These are phyloP conservation scores for Thraustochytrium sp. DNA, from an alignment of 352 stramenopile species.

Conservation along the genomic window DNA sequence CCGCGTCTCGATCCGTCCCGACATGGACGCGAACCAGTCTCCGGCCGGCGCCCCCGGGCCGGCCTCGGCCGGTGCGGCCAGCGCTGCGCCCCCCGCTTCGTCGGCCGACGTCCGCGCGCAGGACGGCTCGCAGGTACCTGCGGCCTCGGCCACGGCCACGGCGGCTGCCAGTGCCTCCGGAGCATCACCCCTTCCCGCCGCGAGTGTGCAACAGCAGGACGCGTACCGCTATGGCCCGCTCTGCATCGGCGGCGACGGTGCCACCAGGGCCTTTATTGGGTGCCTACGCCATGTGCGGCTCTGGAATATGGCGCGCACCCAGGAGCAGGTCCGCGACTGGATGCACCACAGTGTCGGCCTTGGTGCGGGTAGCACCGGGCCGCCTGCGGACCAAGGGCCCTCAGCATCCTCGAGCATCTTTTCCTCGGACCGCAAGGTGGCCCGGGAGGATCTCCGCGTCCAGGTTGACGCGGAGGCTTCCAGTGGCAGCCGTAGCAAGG, in stretches of 20 bases:
- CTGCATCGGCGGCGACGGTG: constrained; percentile 15
- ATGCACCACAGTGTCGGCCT: constrained; percentile 30
- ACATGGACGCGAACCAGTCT: constrained; percentile 11
- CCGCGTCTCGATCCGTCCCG: constrained; percentile 8
- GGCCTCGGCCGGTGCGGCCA: not conserved
- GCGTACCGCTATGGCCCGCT: not conserved
- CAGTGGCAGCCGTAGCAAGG: not conserved
- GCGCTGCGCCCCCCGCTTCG: too few species aligned
- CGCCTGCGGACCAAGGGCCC: too few species aligned
- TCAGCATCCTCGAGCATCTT: not conserved
- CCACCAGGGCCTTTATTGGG: not conserved
- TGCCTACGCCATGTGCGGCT: constrained; percentile 15
- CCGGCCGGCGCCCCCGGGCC: not conserved
- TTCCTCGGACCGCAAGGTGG: not conserved
- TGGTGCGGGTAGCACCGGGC: too few species aligned
- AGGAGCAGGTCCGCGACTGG: constrained; percentile 35
- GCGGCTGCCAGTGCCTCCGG: too few species aligned
- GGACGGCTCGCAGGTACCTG: too few species aligned
- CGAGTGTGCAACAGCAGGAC: too few species aligned
- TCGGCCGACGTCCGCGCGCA: too few species aligned
- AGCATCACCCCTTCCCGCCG: too few species aligned
- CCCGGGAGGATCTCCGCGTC: not conserved
- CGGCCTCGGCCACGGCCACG: too few species aligned
- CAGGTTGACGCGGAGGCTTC: not conserved
- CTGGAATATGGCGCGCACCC: constrained; percentile 2